Base-by-base conservation (phyloP, 441 rosid genomes). In the Breynia disticha region DNA sequence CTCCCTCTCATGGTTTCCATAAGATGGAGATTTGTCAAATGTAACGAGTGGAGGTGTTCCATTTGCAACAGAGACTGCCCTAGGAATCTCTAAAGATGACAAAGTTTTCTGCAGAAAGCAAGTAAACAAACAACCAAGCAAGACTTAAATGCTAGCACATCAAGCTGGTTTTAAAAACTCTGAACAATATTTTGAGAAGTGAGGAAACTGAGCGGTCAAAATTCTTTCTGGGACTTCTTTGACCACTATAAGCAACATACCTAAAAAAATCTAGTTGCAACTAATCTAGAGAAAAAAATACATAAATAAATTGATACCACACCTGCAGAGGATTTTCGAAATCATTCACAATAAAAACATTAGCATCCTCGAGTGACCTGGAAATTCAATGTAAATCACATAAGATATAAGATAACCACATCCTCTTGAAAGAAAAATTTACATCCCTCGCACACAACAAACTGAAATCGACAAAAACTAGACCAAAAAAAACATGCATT, bases 351-450 rank as follows among this genome's bases (percentile, higher is more conserved):
- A 90, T 79, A 75, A 87, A 85, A 56, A 90, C 84, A 62, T 86
- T 90, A 58, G 88, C 80, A 81, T 94, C 96, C 46, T 90, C 96
- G 37, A 75, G 73, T 55, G 97, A 87, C 85, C 99, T 94, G 82
- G 48, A 73, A 57, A 65, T 57, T 55, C 24, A 42, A 52, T 44
- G 32, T 41, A 53, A 38, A 4, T 63, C 57, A 50, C 43, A 61
- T 44, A 61, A 67, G 64, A 37, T 46, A 35, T 50, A 57, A 48
- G 62, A 42, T 57, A 69, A 56, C 50, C 20, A 24, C 28, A 52
- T 47, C 48, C 8, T 28, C 35, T 28, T 28, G 5, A n/a, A n/a
- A n/a, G 35, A 2, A 4, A 28, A 28, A 4, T 13, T 42, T 52
- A 46, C 6, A 38, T 15, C 47, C 32, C 39, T 42, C 12, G 17